These are phyloP conservation scores for Striga asiatica DNA, from an alignment of 257 asterid genomes.

Conservation along the genomic window DNA sequence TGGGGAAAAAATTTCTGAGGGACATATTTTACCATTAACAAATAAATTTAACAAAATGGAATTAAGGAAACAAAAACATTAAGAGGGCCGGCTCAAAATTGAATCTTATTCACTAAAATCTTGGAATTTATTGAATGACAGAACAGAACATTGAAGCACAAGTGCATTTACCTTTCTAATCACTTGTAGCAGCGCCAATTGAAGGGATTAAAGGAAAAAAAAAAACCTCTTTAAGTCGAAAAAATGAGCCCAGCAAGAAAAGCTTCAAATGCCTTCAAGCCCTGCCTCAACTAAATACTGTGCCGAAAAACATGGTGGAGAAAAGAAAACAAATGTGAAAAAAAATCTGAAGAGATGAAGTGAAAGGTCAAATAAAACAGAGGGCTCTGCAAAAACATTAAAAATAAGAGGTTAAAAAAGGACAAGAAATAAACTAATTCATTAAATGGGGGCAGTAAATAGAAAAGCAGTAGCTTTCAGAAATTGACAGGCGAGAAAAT, in stretches of 20 bases:
- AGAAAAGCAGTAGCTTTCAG: too few species aligned
- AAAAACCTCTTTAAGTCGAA: background rate
- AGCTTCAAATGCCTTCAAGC: background rate
- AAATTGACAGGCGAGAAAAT: conserved; percentile 9
- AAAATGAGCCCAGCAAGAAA: background rate
- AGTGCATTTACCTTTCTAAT: conserved; percentile 14
- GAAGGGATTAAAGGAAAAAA: background rate
- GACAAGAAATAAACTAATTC: background rate
- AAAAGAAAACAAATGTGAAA: background rate
- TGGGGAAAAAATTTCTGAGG: too few species aligned
- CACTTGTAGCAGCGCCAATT: background rate
- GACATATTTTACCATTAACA: too few species aligned
- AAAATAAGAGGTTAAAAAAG: too few species aligned
- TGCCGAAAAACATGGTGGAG: background rate
- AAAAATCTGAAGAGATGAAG: conserved; percentile 10
- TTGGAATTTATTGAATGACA: background rate
- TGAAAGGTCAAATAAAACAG: conserved; percentile 12
- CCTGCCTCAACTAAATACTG: background rate
- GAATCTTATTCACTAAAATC: conserved; percentile 17
- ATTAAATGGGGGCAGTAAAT: conserved; percentile 1
- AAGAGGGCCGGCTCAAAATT: too few species aligned
- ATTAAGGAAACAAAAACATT: too few species aligned
- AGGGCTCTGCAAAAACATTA: too few species aligned
- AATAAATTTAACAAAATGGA: too few species aligned
- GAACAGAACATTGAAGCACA: background rate